Evolutionary conservation across 2,329 filamentous ascomycete genomes (phyloP).

Genomic region (Neobulgaria alba): DNA sequence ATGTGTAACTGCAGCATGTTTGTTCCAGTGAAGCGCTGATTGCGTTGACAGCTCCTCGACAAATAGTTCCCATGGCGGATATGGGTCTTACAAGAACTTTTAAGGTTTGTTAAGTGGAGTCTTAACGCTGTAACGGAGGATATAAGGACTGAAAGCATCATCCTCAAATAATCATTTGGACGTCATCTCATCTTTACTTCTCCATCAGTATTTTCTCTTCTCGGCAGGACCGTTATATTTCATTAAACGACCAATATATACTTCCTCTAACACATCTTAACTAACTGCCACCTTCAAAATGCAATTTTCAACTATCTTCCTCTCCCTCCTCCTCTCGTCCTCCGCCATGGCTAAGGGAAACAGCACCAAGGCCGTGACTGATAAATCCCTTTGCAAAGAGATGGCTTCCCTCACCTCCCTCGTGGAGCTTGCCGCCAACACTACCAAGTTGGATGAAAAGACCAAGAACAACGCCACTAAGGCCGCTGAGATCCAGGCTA

Average conservation of each 20-base stretch:
- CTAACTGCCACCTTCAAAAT: neutral
- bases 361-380: neutral
- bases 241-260: neutral
- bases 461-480: conserved; percentile 2
- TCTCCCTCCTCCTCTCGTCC: neutral
- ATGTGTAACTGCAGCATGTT: neutral
- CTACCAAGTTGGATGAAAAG: neutral
- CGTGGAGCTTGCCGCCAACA: neutral
- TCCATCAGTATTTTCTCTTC: neutral
- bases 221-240: neutral
- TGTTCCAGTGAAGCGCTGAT: neutral
- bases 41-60: neutral
- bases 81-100: too few species aligned
- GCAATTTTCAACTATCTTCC: neutral
- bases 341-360: neutral
- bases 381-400: neutral
- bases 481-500: conserved; percentile 1
- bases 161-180: neutral
- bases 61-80: neutral
- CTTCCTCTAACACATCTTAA: neutral
- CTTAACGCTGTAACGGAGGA: neutral
- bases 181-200: neutral
- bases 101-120: neutral
- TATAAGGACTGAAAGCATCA: neutral
- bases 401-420: neutral